These are phyloP conservation scores for Gracilaria caudata DNA, from an alignment of 23 red algal genomes.

Conservation along the genomic window DNA sequence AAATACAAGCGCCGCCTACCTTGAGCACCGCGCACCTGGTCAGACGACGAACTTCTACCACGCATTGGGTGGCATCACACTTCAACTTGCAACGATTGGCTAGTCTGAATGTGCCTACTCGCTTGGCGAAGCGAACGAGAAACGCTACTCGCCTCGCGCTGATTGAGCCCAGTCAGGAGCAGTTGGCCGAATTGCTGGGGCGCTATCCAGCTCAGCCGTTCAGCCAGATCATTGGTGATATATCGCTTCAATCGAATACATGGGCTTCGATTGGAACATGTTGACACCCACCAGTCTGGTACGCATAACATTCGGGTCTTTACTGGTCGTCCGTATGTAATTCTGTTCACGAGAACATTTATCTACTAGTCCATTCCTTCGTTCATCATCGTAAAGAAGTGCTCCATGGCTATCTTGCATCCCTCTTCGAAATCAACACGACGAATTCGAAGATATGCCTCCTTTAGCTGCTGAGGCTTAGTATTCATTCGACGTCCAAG, in stretches of 20 bases:
- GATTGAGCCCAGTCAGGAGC: not conserved
- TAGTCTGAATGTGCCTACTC: not conserved
- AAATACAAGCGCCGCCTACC: not conserved
- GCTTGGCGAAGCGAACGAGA: slow-evolving; percentile 1
- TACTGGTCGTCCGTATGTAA: no score
- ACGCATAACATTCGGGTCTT: no score
- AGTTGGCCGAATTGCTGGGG: slow-evolving; percentile 5
- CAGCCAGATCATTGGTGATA: not conserved
- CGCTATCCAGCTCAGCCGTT: not conserved
- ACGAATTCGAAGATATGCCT: not conserved
- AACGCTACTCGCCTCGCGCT: not conserved
- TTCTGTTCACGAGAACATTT: no score
- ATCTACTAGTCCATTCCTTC: no score
- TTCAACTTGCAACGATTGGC: not conserved
- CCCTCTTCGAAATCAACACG: not conserved
- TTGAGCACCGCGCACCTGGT: not conserved
- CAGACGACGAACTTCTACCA: not conserved
- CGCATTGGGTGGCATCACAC: not conserved
- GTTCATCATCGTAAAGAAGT: not conserved
- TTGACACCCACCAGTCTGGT: no score
- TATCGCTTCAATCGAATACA: not conserved
- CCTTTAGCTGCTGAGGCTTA: not conserved
- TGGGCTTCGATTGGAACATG: no score
- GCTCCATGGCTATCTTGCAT: not conserved
- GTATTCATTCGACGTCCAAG: not conserved